Base-by-base conservation (phyloP, 768 basidiomycete species). In the Cystobasidiopsis lactophilus region DNA sequence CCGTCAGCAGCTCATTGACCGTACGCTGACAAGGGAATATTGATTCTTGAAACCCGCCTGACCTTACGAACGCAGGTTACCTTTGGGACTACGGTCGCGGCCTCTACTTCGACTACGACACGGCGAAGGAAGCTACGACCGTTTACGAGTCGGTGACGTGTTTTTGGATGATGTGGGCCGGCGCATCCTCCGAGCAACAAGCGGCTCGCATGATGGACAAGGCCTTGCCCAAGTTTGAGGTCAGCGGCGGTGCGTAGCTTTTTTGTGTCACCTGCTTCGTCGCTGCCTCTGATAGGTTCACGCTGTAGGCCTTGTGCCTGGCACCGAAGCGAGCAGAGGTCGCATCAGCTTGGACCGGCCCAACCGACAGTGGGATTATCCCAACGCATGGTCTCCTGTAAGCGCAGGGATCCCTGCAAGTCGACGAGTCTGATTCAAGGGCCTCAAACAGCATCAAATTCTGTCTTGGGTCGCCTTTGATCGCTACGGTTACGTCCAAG, bases 401-500 rank as follows among this genome's bases (percentile, higher is more conserved):
- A 16, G 14, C 45, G 45, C 16, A 47, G 16, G 26, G 14, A 24
- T 26, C 10, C 30, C 9, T n/a, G 11, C 10, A 9, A 14, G 16
- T 47, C 16, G 14, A 27, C 10, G 10, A 21, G 29, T 13, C 14
- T 29, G 23, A 21, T 29, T 16, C 29, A 16, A 26, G 24, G 5
- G 18, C 40, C 40, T 43, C 9, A 10, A 19, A 16, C 45, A 23
- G 26, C 71, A 86, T 50, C 91, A 96, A 67, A 93, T 96, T 64
- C 95, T 96, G 83, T 71, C 81, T 1, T 98, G 91, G 91, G 86
- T 95, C 50, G 91, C 88, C 39, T 72, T 96, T 23, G 86, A 93
- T 60, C 79, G 91, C 50, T 98, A 98, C 63, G 91, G 91, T 2
- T 93, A 86, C 66, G 70, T 82, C 2, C 84, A 91, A 57, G 88